Evolutionary conservation across 495 filamentous ascomycete genomes (phyloP).

Genomic region (Hypoxylon rickii): DNA sequence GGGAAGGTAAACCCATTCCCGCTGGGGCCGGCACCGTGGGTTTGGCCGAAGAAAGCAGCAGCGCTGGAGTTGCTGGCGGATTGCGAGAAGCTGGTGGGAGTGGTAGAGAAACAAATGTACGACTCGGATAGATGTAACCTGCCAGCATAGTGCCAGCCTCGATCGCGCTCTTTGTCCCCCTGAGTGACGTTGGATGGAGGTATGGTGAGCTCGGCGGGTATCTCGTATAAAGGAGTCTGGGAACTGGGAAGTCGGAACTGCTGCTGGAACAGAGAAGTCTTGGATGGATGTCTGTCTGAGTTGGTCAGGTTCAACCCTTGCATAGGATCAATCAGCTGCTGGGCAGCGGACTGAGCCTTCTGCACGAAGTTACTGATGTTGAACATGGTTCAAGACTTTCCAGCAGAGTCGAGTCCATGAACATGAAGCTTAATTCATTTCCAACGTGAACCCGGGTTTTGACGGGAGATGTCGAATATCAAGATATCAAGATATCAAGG

Average conservation of each 20-base stretch:
- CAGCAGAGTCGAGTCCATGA: slow-evolving; percentile 34
- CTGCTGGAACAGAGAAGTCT: slow-evolving; percentile 88
- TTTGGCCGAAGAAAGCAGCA: slow-evolving; percentile 81
- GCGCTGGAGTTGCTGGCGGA: slow-evolving; percentile 76
- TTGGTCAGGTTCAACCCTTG: slow-evolving; percentile 69
- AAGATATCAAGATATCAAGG: slow-evolving; percentile 2
- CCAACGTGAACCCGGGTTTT: slow-evolving; percentile 12
- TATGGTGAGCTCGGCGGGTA: slow-evolving; percentile 91
- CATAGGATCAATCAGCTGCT: slow-evolving; percentile 87
- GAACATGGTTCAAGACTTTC: slow-evolving; percentile 57
- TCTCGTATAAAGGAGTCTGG: slow-evolving; percentile 91
- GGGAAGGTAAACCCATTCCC: slow-evolving; percentile 98
- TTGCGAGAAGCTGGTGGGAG: slow-evolving; percentile 82
- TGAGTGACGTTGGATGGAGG: slow-evolving; percentile 64
- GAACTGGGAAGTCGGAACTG: slow-evolving; percentile 94
- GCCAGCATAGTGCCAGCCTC: slow-evolving; percentile 87
- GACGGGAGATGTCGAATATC: no score
- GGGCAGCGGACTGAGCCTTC: slow-evolving; percentile 69
- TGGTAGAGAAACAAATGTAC: slow-evolving; percentile 94
- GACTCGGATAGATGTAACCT: slow-evolving; percentile 91
- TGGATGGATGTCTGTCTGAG: slow-evolving; percentile 79
- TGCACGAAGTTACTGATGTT: slow-evolving; percentile 87
- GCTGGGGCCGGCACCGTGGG: slow-evolving; percentile 86
- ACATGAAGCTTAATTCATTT: slow-evolving; percentile 39
- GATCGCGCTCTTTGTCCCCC: slow-evolving; percentile 64